Conservation (phyloP, 257 asterid species). For the Rubia yunnanensis region DNA sequence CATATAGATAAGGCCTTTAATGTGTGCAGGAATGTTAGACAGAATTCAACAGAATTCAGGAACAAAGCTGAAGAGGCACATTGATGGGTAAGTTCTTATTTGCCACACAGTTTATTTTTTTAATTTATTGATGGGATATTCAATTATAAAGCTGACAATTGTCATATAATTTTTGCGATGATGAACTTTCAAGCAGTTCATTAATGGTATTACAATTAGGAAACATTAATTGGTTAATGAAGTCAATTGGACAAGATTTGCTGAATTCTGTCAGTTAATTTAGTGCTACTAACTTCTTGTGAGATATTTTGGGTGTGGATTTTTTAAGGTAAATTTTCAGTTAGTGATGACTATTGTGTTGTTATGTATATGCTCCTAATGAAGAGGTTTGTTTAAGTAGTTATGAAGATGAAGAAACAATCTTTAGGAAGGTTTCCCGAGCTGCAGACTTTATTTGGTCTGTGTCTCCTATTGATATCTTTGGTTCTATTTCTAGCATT, state of each 20-base stretch:
- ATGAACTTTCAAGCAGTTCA: background rate
- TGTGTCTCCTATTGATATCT: conserved; percentile 59
- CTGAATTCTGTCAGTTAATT: background rate
- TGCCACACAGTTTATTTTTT: too few species aligned
- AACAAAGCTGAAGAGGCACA: too few species aligned
- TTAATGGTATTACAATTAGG: background rate
- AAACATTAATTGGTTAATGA: too few species aligned
- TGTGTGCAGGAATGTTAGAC: too few species aligned
- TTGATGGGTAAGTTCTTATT: too few species aligned
- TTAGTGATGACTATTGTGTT: background rate
- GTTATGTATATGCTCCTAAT: background rate
- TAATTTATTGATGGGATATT: too few species aligned
- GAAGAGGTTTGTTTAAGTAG: conserved; percentile 30
- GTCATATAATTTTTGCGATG: background rate
- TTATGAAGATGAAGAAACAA: conserved; percentile 85
- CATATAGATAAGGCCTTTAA: too few species aligned
- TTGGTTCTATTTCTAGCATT: conserved; percentile 70
- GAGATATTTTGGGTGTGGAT: too few species aligned
- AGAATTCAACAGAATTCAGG: too few species aligned
- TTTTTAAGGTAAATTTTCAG: background rate
- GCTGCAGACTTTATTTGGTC: conserved; percentile 80
- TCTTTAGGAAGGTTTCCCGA: conserved; percentile 54
- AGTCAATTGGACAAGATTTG: too few species aligned
- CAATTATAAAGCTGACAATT: too few species aligned
- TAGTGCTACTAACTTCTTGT: background rate